Evolutionary conservation across 1,284 basidiomycete species (phyloP), one percentile per base, ranked within the genome.

Genomic region (Melampsora larici-populina): DNA sequence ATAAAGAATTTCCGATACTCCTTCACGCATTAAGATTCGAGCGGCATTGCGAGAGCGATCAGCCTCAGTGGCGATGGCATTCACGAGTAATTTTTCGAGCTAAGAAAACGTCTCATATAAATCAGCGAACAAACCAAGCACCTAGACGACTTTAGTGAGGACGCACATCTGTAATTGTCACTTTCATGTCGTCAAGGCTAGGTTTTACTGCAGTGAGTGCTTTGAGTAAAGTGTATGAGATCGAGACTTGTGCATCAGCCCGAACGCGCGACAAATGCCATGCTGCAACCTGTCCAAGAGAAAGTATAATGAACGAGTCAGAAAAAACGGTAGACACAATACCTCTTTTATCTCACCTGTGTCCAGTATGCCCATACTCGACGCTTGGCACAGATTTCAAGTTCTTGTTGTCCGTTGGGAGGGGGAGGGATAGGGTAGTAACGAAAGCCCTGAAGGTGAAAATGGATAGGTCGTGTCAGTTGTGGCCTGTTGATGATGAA

Each of bases 321-420:
- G 51, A 62, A 48, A 26, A 51, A 13, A 26, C 8, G 24, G 24
- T 7, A 64, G 33, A 21, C 21, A 31, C 31, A 49, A 31, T 26
- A 7, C n/a, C n/a, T 46, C 21, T 18, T 63, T 64, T 29, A 13
- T 60, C 51, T n/a, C 13, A 76, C 74, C 36, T 76, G 64, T 7
- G 74, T 76, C 74, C 74, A 76, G 31, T 76, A 76, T 24, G 74
- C 74, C 74, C 74, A 76, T 46, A 69, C 36, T 46, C 74, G 8
- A 63, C 74, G 74, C 60, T 76, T 76, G n/a, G 49, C 51, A 51
- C 74, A 76, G 8, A 69, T 13, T 24, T 69, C 65, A 13, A 68
- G 29, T 18, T 76, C 74, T n/a, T 68, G 26, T 49, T 68, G 49
- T 40, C 33, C 51, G 21, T 7, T 21, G 24, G 55, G 66, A 51